Percentiles rank a stretch among this genome's conserved stretches.
phyloP scores from a whole-genome alignment of 805 yeast genomes.

The Ogataea glucozyma region DNA sequence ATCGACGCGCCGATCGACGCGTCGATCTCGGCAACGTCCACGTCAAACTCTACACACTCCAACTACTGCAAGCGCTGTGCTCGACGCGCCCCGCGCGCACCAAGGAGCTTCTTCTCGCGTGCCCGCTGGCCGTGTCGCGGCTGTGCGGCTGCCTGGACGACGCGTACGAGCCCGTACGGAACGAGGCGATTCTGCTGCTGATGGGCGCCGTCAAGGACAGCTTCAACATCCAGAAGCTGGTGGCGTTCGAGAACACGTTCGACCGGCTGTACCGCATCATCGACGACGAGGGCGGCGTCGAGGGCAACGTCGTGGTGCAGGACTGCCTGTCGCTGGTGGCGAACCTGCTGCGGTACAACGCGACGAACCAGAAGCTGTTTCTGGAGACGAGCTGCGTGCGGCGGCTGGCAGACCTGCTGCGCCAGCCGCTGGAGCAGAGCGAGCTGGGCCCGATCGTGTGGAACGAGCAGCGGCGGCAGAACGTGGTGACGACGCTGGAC shows the following conservation, averaged over 20 bases:
- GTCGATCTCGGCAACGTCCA: constrained; percentile 76
- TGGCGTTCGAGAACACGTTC: constrained; percentile 92
- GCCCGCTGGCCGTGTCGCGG: constrained; percentile 79
- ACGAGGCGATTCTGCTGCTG: constrained; percentile 81
- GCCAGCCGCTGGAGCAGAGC: constrained; percentile 54
- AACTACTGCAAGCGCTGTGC: constrained; percentile 79
- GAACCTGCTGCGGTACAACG: constrained; percentile 74
- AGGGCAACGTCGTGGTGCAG: constrained; percentile 87
- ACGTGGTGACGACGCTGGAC: constrained; percentile 66
- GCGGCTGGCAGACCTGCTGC: constrained; percentile 59
- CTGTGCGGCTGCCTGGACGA: constrained; percentile 65
- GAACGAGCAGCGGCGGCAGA: constrained; percentile 74
- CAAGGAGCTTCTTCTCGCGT: constrained; percentile 67
- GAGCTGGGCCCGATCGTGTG: constrained; percentile 53
- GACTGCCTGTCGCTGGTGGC: constrained; percentile 80
- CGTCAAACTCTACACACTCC: constrained; percentile 76
- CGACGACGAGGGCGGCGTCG: constrained; percentile 82
- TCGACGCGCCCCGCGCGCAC: constrained; percentile 73
- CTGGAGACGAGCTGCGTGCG: constrained; percentile 81
- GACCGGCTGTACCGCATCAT: constrained; percentile 79
- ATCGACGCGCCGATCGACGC: no score
- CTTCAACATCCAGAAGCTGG: constrained; percentile 84
- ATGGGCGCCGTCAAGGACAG: constrained; percentile 81
- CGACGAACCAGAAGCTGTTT: constrained; percentile 86
- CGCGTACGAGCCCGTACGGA: constrained; percentile 79